Base-by-base conservation (phyloP, 768 basidiomycete genomes). In the Leccinum pellstonianum region DNA sequence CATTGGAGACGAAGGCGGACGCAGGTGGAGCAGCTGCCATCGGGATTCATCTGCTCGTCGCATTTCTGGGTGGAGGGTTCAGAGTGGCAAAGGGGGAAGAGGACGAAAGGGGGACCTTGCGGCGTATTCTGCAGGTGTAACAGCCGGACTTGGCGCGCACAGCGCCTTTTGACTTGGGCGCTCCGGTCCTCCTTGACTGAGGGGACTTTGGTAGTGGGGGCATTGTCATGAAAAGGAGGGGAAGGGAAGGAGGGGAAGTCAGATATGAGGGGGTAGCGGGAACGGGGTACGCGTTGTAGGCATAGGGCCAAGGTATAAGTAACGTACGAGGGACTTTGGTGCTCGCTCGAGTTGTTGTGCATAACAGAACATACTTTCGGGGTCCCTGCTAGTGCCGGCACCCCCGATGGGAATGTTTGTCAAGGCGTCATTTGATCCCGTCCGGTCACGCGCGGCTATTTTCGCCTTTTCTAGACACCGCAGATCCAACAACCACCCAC, bases 71-170 rank as follows among this genome's bases (percentile, higher is more conserved):
- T 38, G 35, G 52, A 33, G 47, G 56, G 68, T 66, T 47, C 70
- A 66, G 61, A 37, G 27, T 25, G 58, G 21, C 23, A 27, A 7
- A 52, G 52, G 58, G 58, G 59, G 55, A 29, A 5, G 31, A 8
- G 56, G 14, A 43, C 56, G 52, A 49, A 59, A 54, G 37, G 73
- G 74, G 46, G 53, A 90, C 91, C 88, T 93, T 92, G 68, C 91
- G 81, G 65, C 91, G 84, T 43, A 93, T 90, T 68, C 91, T 83
- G 78, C 91, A 93, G 58, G 91, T 93, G 77, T 91, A 93, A 73
- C 91, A 93, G 64, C 91, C 91, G 55, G 89, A 88, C 82, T 93
- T 93, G 57, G 90, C 91, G 70, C 91, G 86, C 29, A 87, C 83
- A 57, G 88, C 86, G 71, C 88, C 90, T 80, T 91, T 93, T 62